Conservation (phyloP, 2,329 filamentous ascomycete genomes). For the Colletotrichum spinosum region DNA sequence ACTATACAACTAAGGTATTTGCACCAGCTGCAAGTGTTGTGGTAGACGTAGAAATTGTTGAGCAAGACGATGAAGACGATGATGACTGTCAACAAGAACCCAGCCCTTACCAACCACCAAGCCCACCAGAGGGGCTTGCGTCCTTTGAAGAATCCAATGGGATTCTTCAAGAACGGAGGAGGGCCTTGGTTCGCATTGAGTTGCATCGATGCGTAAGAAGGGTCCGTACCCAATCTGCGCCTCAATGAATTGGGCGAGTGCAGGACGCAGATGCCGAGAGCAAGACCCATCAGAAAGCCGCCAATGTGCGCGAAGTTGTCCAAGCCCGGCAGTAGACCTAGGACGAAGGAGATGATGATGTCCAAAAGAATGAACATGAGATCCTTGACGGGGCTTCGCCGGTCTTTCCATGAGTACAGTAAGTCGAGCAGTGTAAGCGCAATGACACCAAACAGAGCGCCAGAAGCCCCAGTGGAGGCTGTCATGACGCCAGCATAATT, state of each 20-base stretch:
- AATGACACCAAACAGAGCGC: conserved; percentile 90
- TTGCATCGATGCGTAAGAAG: conserved; percentile 78
- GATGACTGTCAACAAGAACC: conserved; percentile 81
- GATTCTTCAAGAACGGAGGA: conserved; percentile 69
- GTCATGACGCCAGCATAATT: conserved; percentile 89
- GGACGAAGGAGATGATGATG: conserved; percentile 88
- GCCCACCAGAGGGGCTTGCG: conserved; percentile 96
- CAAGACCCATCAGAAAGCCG: conserved; percentile 92
- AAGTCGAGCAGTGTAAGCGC: conserved; percentile 90
- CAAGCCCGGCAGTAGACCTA: conserved; percentile 89
- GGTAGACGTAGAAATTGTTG: conserved; percentile 89
- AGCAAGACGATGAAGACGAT: conserved; percentile 88
- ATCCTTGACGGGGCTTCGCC: conserved; percentile 81
- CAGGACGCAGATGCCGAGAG: conserved; percentile 86
- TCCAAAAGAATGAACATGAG: conserved; percentile 89
- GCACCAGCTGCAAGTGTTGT: conserved; percentile 87
- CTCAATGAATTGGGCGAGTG: conserved; percentile 88
- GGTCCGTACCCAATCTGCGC: conserved; percentile 75
- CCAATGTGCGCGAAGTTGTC: conserved; percentile 99
- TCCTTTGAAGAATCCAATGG: conserved; percentile 87
- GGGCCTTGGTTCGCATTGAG: conserved; percentile 60
- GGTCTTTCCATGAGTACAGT: conserved; percentile 90
- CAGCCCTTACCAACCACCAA: conserved; percentile 92
- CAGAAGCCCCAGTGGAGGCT: conserved; percentile 89
- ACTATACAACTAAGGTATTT: conserved; percentile 94